Base-by-base conservation (phyloP, 2,329 filamentous ascomycete genomes). In the Dothiorella sarmentorum region DNA sequence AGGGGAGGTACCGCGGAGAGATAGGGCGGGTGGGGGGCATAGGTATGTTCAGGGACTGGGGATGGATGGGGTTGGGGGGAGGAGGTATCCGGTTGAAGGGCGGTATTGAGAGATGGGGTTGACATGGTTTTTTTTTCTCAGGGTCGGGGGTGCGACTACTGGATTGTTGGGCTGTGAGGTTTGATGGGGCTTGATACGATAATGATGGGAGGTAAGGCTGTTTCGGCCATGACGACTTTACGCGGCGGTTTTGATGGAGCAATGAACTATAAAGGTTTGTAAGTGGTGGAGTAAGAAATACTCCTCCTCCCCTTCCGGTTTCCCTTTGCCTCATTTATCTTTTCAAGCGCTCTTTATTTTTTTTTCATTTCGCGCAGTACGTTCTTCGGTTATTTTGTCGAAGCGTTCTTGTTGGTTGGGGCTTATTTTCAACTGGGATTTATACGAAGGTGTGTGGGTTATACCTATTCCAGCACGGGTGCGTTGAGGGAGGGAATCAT, bases 41-140 rank as follows among this genome's bases (percentile, higher is more conserved):
- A 40, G 49, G n/a, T 53, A 53, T 18, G 49, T 53, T 33, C 49
- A 53, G 24, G 49, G 37, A 26, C 10, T 52, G 13, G 33, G 29
- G n/a, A 45, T 62, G 5, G 56, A 61, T 22, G 62, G 62, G 7
- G 58, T 61, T 7, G 47, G 53, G 7, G 61, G 61, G 29, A 55
- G 61, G 55, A 55, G 58, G 43, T 63, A 63, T 53, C 61, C 61
- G 15, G 51, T 59, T 22, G 60, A 59, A 20, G 20, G 33, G 47
- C 29, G 52, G 13, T 53, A 53, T 26, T 44, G 18, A 37, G 26
- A 13, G 38, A n/a, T 9, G 10, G 13, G 15, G 15, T 27, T 20
- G 11, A 15, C 18, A 18, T 22, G 13, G 11, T 37, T 5, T 43
- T 22, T 33, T 40, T 53, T 26, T 13, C 13, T 4, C 20, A 15